Percentiles rank a stretch among this genome's conserved stretches.
These are phyloP conservation scores for Penicillium sp. DNA, from an alignment of 2,329 filamentous ascomycete species.

Conservation along the genomic window DNA sequence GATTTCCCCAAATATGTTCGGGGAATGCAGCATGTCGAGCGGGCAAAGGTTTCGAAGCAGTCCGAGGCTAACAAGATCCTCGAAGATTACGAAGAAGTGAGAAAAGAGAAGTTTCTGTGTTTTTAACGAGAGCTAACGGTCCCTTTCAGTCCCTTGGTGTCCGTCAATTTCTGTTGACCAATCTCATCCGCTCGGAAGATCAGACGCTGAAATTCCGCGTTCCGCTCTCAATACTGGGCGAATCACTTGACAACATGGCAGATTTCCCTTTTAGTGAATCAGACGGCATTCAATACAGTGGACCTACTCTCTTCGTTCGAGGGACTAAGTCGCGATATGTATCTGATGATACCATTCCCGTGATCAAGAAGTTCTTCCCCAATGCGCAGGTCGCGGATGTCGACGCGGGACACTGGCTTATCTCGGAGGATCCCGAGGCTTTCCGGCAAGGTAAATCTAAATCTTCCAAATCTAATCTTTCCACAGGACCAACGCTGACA, in stretches of 20 bases:
- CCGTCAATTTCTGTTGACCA: constrained; percentile 87
- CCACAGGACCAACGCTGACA: constrained; percentile 7
- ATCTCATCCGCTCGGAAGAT: constrained; percentile 58
- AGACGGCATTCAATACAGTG: constrained; percentile 61
- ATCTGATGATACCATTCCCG: constrained; percentile 36
- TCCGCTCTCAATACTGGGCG: constrained; percentile 65
- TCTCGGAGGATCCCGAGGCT: constrained; percentile 43
- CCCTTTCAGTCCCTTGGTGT: constrained; percentile 59
- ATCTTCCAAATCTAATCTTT: background rate
- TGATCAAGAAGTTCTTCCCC: constrained; percentile 42
- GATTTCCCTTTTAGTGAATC: constrained; percentile 84
- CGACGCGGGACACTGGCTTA: constrained; percentile 44
- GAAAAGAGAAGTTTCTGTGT: constrained; percentile 6
- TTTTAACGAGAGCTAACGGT: constrained; percentile 2
- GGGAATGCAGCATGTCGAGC: constrained; percentile 78
- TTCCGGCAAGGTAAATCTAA: constrained; percentile 36
- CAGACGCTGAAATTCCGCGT: constrained; percentile 68
- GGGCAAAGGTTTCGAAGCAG: constrained; percentile 60
- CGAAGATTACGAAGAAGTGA: constrained; percentile 63
- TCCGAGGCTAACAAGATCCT: constrained; percentile 77
- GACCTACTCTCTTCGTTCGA: constrained; percentile 70
- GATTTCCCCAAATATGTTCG: constrained; percentile 75
- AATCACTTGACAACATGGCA: constrained; percentile 67
- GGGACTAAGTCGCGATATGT: constrained; percentile 41
- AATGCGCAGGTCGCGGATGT: constrained; percentile 38